These are phyloP conservation scores for Irpex rosettiformis DNA, from an alignment of 1,284 basidiomycete genomes.

Conservation along the genomic window DNA sequence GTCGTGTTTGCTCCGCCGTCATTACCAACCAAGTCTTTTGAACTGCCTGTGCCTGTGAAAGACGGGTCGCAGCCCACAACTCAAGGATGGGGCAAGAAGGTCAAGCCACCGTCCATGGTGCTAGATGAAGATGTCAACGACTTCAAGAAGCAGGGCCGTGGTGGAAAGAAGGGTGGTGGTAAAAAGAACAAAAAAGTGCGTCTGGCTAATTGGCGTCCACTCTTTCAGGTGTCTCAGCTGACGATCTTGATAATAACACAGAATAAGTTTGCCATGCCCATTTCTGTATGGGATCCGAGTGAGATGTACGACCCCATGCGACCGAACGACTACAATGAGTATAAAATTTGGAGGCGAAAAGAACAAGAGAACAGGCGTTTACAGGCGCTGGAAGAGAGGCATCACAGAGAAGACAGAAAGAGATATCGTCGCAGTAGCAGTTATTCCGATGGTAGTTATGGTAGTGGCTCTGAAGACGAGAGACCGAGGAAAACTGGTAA, in stretches of 20 bases:
- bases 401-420: conserved; percentile 55
- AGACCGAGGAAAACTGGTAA: conserved; percentile 69
- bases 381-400: conserved; percentile 51
- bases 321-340: conserved; percentile 86
- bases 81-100: conserved; percentile 77
- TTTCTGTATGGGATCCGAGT: conserved; percentile 67
- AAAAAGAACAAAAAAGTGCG: conserved; percentile 64
- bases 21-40: conserved; percentile 29
- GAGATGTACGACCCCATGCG: conserved; percentile 78
- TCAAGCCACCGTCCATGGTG: conserved; percentile 86
- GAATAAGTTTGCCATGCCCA: conserved; percentile 56
- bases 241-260: conserved; percentile 46
- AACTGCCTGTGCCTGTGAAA: conserved; percentile 18
- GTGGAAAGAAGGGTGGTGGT: conserved; percentile 43
- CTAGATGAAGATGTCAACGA: conserved; percentile 86
- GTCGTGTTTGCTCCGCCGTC: conserved; percentile 70
- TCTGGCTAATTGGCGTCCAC: conserved; percentile 14
- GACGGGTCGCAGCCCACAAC: conserved; percentile 24
- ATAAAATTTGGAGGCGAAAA: conserved; percentile 72
- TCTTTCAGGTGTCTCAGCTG: background rate
- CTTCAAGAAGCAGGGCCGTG: conserved; percentile 49
- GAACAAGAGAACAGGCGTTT: conserved; percentile 69
- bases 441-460: conserved; percentile 60
- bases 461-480: conserved; percentile 62
- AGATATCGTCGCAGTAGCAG: conserved; percentile 53